Evolutionary conservation across 2,329 filamentous ascomycete genomes (phyloP).

Genomic region (Monosporascus cannonballus): DNA sequence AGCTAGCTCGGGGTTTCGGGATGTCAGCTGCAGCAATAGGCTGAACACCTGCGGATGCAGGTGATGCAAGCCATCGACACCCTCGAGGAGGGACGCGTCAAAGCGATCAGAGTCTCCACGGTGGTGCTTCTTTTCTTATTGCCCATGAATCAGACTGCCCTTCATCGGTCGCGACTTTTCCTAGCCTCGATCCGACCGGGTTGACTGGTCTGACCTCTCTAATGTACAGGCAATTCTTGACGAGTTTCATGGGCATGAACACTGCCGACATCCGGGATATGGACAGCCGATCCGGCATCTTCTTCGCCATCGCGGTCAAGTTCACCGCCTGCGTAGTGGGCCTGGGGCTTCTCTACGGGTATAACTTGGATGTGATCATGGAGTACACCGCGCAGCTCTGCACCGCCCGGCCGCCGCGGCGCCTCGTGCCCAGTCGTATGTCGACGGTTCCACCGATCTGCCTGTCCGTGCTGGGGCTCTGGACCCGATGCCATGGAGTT

Average conservation of each 20-base stretch:
- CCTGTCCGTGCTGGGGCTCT: too few relatives aligned
- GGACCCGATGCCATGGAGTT: too few relatives aligned
- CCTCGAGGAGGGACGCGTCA: conserved; percentile 13
- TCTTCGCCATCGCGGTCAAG: conserved; percentile 10
- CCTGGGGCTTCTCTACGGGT: conserved; percentile 12
- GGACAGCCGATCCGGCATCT: conserved; percentile 5
- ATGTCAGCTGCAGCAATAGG: too few relatives aligned
- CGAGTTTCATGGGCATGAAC: conserved; percentile 17
- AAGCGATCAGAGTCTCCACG: conserved; percentile 14
- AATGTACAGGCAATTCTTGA: conserved; percentile 10
- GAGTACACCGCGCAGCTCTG: background rate
- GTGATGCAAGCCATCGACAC: conserved; percentile 9
- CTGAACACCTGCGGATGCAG: too few relatives aligned
- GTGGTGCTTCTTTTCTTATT: conserved; percentile 14
- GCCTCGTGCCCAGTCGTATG: too few relatives aligned
- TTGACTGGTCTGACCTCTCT: too few relatives aligned
- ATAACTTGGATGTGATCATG: conserved; percentile 5
- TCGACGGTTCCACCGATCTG: too few relatives aligned
- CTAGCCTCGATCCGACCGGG: too few relatives aligned
- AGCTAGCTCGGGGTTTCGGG: too few relatives aligned
- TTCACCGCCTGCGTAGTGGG: conserved; percentile 8
- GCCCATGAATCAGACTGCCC: conserved; percentile 3
- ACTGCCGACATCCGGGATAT: conserved; percentile 11
- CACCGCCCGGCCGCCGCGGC: too few relatives aligned
- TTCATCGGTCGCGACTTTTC: too few relatives aligned